Evolutionary conservation across 2,329 filamentous ascomycete genomes (phyloP).

Genomic region (Aspergillus brunneoviolaceus): DNA sequence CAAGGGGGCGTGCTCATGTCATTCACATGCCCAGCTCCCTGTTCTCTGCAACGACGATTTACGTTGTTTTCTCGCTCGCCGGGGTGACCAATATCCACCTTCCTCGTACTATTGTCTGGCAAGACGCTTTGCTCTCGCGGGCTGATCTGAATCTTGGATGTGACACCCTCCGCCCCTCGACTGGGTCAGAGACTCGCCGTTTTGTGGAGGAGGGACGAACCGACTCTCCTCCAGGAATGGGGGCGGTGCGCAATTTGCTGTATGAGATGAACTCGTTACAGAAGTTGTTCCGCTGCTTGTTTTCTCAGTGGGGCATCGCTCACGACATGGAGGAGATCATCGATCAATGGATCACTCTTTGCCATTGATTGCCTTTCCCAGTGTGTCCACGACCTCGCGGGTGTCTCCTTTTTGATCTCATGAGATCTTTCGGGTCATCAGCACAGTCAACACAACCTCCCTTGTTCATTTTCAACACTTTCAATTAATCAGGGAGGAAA

Average conservation of each 20-base stretch:
- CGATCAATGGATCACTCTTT: conserved; percentile 46
- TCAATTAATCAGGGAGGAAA: no score
- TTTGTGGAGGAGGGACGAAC: conserved; percentile 37
- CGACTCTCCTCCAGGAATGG: conserved; percentile 21
- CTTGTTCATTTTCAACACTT: no score
- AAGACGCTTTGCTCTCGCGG: conserved; percentile 37
- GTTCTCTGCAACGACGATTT: conserved; percentile 46
- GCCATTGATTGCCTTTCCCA: conserved; percentile 30
- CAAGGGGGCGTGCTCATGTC: conserved; percentile 46
- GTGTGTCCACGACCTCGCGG: background rate
- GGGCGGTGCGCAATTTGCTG: conserved; percentile 41
- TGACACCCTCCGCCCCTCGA: conserved; percentile 22
- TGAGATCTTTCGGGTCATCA: no score
- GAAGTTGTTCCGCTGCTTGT: conserved; percentile 47
- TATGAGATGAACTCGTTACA: conserved; percentile 51
- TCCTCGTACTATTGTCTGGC: conserved; percentile 44
- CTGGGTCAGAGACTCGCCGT: conserved; percentile 38
- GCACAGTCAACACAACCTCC: no score
- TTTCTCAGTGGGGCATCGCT: conserved; percentile 48
- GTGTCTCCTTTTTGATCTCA: background rate
- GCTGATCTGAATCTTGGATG: conserved; percentile 30
- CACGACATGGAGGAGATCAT: conserved; percentile 48
- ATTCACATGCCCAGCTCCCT: conserved; percentile 48
- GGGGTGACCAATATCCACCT: conserved; percentile 40
- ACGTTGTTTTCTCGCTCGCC: conserved; percentile 42